Percentiles rank a stretch among this genome's conserved stretches.
These are phyloP conservation scores for Acanthochlamys bracteata DNA, from an alignment of 106 monocot species.

Conservation along the genomic window DNA sequence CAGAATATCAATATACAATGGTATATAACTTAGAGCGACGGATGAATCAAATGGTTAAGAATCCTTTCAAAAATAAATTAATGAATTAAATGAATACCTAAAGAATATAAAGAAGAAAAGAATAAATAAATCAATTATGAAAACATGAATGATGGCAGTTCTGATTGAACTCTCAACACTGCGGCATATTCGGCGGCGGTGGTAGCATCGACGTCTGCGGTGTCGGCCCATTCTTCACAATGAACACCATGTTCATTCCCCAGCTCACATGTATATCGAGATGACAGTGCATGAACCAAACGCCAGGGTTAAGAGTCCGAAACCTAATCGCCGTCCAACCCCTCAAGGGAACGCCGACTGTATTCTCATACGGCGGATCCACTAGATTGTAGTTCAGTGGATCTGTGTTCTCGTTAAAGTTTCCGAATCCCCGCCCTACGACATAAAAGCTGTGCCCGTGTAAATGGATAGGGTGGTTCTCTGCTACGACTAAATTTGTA, in stretches of 20 bases:
- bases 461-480: constrained; percentile 63
- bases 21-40: too few species aligned
- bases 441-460: constrained; percentile 60
- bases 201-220: constrained; percentile 18
- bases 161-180: constrained; percentile 12
- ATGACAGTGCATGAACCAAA: constrained; percentile 63
- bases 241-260: constrained; percentile 49
- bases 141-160: too few species aligned
- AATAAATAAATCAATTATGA: too few species aligned
- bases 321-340: constrained; percentile 53
- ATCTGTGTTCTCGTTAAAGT: constrained; percentile 44
- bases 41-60: too few species aligned
- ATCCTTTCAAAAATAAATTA: too few species aligned
- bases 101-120: too few species aligned
- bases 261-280: constrained; percentile 39
- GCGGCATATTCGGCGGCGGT: constrained; percentile 30
- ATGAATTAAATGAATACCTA: too few species aligned
- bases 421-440: constrained; percentile 52
- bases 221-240: constrained; percentile 30
- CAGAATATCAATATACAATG: too few species aligned
- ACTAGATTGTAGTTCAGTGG: constrained; percentile 41
- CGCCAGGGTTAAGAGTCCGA: constrained; percentile 45
- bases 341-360: constrained; percentile 30
- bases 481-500: constrained; percentile 27
- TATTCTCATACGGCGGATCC: constrained; percentile 49